Evolutionary conservation across 2,329 filamentous ascomycete genomes (phyloP).

Genomic region (Colletotrichum eremochloae): DNA sequence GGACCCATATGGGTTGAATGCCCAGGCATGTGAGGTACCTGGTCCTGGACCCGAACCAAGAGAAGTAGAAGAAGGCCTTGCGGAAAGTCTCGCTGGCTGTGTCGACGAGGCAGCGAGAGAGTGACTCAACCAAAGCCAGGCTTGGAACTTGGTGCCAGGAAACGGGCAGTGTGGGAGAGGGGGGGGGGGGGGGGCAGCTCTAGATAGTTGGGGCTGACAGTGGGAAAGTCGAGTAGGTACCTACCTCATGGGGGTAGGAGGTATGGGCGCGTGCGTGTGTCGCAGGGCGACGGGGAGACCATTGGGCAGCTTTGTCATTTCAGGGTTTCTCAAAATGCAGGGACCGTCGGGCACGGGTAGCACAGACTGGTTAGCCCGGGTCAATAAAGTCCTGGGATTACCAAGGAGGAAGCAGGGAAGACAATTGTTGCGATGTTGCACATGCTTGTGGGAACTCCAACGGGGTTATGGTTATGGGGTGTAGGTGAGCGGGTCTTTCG

Average conservation of each 20-base stretch:
- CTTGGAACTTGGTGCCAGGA: slow-evolving; percentile 5
- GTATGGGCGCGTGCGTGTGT: slow-evolving; percentile 3
- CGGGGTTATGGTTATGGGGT: neutral
- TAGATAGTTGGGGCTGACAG: slow-evolving; percentile 25
- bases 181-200: neutral
- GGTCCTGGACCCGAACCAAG: neutral
- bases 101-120: slow-evolving; percentile 21
- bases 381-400: slow-evolving; percentile 21
- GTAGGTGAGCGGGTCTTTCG: slow-evolving; percentile 13
- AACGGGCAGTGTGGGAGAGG: neutral
- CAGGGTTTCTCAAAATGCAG: slow-evolving; percentile 26
- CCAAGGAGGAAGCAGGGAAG: slow-evolving; percentile 36
- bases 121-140: slow-evolving; percentile 22
- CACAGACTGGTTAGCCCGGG: slow-evolving; percentile 12
- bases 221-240: neutral
- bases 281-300: slow-evolving; percentile 19
- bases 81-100: slow-evolving; percentile 24
- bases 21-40: slow-evolving; percentile 30
- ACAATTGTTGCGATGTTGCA: slow-evolving; percentile 33
- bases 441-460: slow-evolving; percentile 15
- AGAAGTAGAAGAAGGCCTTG: slow-evolving; percentile 22
- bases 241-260: neutral
- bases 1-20: slow-evolving; percentile 24
- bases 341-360: slow-evolving; percentile 28
- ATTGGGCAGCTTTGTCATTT: slow-evolving; percentile 38